Conservation (phyloP, 148 eudicot species). For the Gaultheria prostrata region DNA sequence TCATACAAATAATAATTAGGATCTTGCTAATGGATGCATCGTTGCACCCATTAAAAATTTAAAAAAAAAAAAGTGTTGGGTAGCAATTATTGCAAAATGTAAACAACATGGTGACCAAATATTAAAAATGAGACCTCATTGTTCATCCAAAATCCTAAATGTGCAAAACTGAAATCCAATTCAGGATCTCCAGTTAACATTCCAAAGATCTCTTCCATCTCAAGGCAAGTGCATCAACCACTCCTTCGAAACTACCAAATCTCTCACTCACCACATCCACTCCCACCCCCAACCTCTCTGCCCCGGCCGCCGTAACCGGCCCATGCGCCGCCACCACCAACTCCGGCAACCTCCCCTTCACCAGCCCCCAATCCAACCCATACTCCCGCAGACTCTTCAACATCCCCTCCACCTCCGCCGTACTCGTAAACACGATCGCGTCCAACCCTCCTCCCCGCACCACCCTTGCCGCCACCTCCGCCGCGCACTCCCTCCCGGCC, state of each 20-base stretch:
- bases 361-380: slow-evolving; percentile 59
- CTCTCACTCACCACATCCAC: slow-evolving; percentile 70
- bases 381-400: slow-evolving; percentile 58
- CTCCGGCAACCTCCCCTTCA: slow-evolving; percentile 45
- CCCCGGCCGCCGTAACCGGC: slow-evolving; percentile 80
- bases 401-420: slow-evolving; percentile 85
- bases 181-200: background rate
- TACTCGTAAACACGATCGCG: slow-evolving; percentile 73
- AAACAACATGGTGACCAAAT: background rate
- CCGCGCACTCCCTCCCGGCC: slow-evolving; percentile 57
- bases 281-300: slow-evolving; percentile 68
- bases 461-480: slow-evolving; percentile 26
- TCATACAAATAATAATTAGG: too few relatives aligned
- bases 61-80: too few relatives aligned
- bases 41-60: too few relatives aligned
- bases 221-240: slow-evolving; percentile 57
- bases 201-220: slow-evolving; percentile 20
- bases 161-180: background rate
- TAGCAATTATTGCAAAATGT: background rate
- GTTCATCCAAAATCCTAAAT: background rate
- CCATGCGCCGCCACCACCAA: slow-evolving; percentile 85
- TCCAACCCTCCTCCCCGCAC: slow-evolving; percentile 32
- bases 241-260: slow-evolving; percentile 70
- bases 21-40: too few relatives aligned
- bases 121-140: background rate